These are phyloP conservation scores for Pseudogymnoascus sp. DNA, from an alignment of 2,329 filamentous ascomycete species.

Conservation along the genomic window DNA sequence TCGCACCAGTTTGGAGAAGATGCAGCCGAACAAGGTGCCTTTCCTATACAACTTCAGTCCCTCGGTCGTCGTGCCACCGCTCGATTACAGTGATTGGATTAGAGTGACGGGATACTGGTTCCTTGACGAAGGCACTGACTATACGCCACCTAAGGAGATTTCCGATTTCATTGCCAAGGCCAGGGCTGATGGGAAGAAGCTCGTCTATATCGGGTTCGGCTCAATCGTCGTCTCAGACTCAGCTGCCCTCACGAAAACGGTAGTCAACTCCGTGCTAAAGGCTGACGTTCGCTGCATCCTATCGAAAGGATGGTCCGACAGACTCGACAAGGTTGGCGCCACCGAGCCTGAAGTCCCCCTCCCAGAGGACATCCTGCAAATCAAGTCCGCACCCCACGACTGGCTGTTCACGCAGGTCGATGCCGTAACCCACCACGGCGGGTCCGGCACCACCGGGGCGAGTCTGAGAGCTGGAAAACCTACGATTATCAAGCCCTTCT, in stretches of 20 bases:
- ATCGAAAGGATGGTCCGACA: constrained; percentile 95
- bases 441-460: constrained; percentile 88
- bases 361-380: constrained; percentile 74
- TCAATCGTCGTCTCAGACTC: constrained; percentile 92
- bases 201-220: constrained; percentile 95
- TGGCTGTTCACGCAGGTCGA: constrained; percentile 95
- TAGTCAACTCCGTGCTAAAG: constrained; percentile 82
- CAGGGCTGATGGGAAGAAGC: constrained; percentile 71
- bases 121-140: constrained; percentile 65
- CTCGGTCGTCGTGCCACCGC: constrained; percentile 82
- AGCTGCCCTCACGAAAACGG: constrained; percentile 78
- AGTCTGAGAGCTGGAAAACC: constrained; percentile 85
- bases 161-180: constrained; percentile 76
- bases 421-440: constrained; percentile 88
- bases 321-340: constrained; percentile 51
- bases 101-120: constrained; percentile 98
- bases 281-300: constrained; percentile 91
- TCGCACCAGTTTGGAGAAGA: constrained; percentile 75
- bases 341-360: constrained; percentile 52
- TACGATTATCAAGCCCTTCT: constrained; percentile 93
- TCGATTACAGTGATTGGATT: constrained; percentile 98
- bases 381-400: constrained; percentile 87
- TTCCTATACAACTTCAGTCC: constrained; percentile 98
- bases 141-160: constrained; percentile 67
- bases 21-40: constrained; percentile 95